Evolutionary conservation across 768 basidiomycete species (phyloP).

Genomic region (Pisolithus albus): DNA sequence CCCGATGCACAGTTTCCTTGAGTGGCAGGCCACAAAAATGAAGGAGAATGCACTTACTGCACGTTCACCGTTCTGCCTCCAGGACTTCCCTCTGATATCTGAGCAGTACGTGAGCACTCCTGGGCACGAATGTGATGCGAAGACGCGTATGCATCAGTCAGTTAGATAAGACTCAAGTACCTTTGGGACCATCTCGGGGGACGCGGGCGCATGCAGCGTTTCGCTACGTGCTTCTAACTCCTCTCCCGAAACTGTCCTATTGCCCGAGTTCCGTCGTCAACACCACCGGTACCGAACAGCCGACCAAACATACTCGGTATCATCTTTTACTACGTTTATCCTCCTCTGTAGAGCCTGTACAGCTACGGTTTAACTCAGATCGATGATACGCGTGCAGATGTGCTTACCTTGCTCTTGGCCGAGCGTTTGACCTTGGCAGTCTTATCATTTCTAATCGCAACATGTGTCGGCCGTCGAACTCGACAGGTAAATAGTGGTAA

Average conservation of each 20-base stretch:
- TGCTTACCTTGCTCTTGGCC: slow-evolving; percentile 10
- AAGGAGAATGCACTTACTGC: slow-evolving; percentile 18
- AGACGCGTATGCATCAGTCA: too few relatives aligned
- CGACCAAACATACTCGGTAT: slow-evolving; percentile 2
- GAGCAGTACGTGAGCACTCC: neutral
- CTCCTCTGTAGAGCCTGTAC: slow-evolving; percentile 1
- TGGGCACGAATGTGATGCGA: neutral
- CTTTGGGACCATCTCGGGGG: slow-evolving; percentile 1
- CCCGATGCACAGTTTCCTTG: neutral
- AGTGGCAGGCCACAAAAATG: neutral
- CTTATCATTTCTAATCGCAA: slow-evolving; percentile 7
- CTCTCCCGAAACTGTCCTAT: slow-evolving; percentile 4
- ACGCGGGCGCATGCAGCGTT: neutral
- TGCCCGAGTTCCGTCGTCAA: neutral
- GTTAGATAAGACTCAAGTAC: neutral
- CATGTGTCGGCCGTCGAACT: slow-evolving; percentile 1
- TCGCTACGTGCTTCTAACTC: slow-evolving; percentile 4
- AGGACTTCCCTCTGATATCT: neutral
- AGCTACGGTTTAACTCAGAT: neutral
- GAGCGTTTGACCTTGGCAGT: slow-evolving; percentile 6
- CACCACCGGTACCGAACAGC: neutral
- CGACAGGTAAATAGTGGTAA: neutral
- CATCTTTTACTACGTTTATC: neutral
- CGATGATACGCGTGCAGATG: slow-evolving; percentile 5
- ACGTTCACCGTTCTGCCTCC: slow-evolving; percentile 28